These are phyloP conservation scores for Arabis hirsuta DNA, from an alignment of 345 rosid species.

Conservation along the genomic window DNA sequence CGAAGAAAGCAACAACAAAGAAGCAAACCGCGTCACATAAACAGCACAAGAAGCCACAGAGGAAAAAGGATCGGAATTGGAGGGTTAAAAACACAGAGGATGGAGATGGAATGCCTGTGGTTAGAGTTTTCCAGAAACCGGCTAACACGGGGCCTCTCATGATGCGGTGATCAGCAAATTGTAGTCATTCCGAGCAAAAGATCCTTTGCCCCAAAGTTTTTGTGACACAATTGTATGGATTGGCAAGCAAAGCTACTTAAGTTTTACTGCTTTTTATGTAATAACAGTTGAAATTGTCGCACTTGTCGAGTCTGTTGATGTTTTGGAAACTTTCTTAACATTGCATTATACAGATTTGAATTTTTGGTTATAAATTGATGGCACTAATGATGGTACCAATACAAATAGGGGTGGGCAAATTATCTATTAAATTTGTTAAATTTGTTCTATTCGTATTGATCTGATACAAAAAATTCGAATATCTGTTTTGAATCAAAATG, in stretches of 20 bases:
- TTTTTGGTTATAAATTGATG: too few relatives aligned
- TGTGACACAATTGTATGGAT: slow-evolving; percentile 5
- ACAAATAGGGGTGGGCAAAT: too few relatives aligned
- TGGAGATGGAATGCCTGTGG: slow-evolving; percentile 65
- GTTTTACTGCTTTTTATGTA: neutral
- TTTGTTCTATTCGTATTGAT: too few relatives aligned
- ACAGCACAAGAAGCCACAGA: slow-evolving; percentile 87
- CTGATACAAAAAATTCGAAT: too few relatives aligned
- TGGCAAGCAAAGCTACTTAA: neutral
- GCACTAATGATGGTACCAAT: too few relatives aligned
- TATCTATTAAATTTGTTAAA: too few relatives aligned
- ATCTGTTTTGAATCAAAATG: too few relatives aligned
- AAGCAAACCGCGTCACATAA: slow-evolving; percentile 63
- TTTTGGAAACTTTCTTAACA: neutral
- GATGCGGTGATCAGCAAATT: slow-evolving; percentile 43
- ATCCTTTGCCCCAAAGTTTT: neutral
- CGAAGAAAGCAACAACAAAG: slow-evolving; percentile 49
- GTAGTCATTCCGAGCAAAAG: slow-evolving; percentile 14
- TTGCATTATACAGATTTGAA: too few relatives aligned
- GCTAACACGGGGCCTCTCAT: slow-evolving; percentile 57
- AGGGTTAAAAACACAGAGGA: slow-evolving; percentile 49
- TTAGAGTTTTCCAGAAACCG: slow-evolving; percentile 66
- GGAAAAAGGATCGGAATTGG: slow-evolving; percentile 87
- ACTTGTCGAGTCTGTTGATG: neutral
- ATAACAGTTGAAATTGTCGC: slow-evolving; percentile 30